A percentile compares a stretch with the other conserved stretches of the same genome.
These are phyloP conservation scores for Aspergillus melleus DNA, from an alignment of 2,329 filamentous ascomycete genomes.

Conservation along the genomic window DNA sequence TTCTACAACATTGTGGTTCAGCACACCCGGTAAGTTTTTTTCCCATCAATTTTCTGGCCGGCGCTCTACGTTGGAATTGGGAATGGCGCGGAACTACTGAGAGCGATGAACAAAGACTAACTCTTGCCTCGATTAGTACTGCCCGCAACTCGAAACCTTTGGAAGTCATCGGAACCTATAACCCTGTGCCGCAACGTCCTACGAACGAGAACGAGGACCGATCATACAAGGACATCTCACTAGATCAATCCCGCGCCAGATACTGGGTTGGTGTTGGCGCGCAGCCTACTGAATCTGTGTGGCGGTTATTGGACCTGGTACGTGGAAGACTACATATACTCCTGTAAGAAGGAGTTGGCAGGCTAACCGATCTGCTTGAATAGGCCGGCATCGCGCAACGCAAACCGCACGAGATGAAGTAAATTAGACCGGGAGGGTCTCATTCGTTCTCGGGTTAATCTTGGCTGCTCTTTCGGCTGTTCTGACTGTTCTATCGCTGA, in stretches of 20 bases:
- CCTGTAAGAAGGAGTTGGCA: not conserved
- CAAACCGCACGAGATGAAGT: slow-evolving; percentile 22
- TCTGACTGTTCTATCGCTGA: too few species aligned
- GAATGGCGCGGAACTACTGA: not conserved
- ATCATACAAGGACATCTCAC: slow-evolving; percentile 85
- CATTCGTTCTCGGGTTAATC: not conserved
- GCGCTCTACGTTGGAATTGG: not conserved
- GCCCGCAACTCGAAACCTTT: slow-evolving; percentile 85
- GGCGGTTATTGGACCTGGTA: slow-evolving; percentile 83
- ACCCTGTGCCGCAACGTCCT: slow-evolving; percentile 58
- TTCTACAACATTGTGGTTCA: slow-evolving; percentile 98
- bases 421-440: not conserved
- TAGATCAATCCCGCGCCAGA: slow-evolving; percentile 76
- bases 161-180: slow-evolving; percentile 79
- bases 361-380: not conserved
- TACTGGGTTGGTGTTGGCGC: slow-evolving; percentile 98
- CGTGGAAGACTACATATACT: slow-evolving; percentile 18
- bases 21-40: slow-evolving; percentile 71
- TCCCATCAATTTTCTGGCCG: not conserved
- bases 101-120: not conserved
- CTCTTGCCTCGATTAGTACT: slow-evolving; percentile 55
- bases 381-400: slow-evolving; percentile 38
- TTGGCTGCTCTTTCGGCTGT: not conserved
- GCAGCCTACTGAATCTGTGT: slow-evolving; percentile 86
- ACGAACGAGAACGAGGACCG: slow-evolving; percentile 51